Conservation (phyloP, 108 stramenopile genomes). For the Nitzschia sp. region DNA sequence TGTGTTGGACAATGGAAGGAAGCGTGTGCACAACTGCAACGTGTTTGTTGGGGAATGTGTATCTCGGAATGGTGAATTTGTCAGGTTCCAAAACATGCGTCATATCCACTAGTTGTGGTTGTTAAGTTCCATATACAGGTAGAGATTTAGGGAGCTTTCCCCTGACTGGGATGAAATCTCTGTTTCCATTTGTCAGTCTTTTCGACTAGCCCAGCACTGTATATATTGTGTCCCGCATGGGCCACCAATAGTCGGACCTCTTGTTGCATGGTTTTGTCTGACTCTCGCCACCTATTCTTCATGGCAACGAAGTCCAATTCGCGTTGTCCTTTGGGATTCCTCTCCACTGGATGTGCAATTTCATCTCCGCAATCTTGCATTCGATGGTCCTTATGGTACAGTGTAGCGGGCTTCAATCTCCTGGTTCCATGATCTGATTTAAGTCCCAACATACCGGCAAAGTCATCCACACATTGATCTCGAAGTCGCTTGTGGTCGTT, state of each 20-base stretch:
- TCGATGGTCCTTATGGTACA: slow-evolving; percentile 6
- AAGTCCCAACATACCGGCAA: slow-evolving; percentile 61
- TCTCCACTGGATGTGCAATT: slow-evolving; percentile 12
- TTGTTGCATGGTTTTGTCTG: slow-evolving; percentile 3
- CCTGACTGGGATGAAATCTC: slow-evolving; percentile 4
- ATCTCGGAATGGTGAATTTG: slow-evolving; percentile 28
- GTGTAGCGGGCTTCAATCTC: slow-evolving; percentile 12
- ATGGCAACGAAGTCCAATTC: slow-evolving; percentile 14
- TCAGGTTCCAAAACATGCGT: slow-evolving; percentile 32
- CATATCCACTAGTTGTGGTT: slow-evolving; percentile 1
- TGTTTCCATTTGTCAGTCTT: slow-evolving; percentile 22
- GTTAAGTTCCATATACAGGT: not conserved
- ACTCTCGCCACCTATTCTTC: slow-evolving; percentile 3
- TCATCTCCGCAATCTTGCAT: slow-evolving; percentile 25
- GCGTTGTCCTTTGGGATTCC: slow-evolving; percentile 21
- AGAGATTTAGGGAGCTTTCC: not conserved
- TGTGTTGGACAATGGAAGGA: slow-evolving; percentile 44
- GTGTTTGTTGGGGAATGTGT: slow-evolving; percentile 51
- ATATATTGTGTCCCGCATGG: slow-evolving; percentile 1
- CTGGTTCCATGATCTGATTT: slow-evolving; percentile 39
- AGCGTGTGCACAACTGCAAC: slow-evolving; percentile 75
- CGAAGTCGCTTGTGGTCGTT: slow-evolving; percentile 64
- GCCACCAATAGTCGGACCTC: slow-evolving; percentile 11
- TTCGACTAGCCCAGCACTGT: slow-evolving; percentile 8
- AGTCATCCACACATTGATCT: slow-evolving; percentile 69